Evolutionary conservation across 164 flowering plant genomes (phyloP).

Genomic region (Stephania cephalantha): DNA sequence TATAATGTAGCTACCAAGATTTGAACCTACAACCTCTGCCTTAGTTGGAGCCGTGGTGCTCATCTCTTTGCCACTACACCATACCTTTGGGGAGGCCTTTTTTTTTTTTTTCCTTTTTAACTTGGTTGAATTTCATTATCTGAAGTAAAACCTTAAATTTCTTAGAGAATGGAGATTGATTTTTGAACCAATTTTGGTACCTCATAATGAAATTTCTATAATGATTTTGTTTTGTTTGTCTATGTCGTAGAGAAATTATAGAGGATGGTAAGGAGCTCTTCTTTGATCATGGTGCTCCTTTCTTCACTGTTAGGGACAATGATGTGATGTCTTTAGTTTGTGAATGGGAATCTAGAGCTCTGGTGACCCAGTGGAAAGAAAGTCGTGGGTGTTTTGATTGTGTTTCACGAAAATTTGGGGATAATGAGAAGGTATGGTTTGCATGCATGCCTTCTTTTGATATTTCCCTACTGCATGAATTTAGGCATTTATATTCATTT

Average conservation of each 20-base stretch:
- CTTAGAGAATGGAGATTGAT: too few relatives aligned
- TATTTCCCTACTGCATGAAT: background rate
- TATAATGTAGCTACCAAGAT: too few relatives aligned
- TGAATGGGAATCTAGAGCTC: constrained; percentile 67
- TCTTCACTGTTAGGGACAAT: constrained; percentile 36
- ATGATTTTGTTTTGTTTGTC: background rate
- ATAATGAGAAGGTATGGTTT: constrained; percentile 49
- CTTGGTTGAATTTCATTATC: too few relatives aligned
- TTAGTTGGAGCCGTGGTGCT: too few relatives aligned
- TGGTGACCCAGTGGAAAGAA: constrained; percentile 70
- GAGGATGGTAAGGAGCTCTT: constrained; percentile 71
- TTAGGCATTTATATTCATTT: too few relatives aligned
- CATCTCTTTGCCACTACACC: too few relatives aligned
- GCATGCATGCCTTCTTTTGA: background rate
- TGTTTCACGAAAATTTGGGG: constrained; percentile 30
- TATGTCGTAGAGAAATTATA: constrained; percentile 40
- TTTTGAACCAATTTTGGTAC: too few relatives aligned
- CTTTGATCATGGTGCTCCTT: constrained; percentile 85
- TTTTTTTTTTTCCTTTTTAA: too few relatives aligned
- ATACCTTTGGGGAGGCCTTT: too few relatives aligned
- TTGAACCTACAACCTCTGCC: too few relatives aligned
- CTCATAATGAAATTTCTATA: too few relatives aligned
- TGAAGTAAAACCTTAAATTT: too few relatives aligned
- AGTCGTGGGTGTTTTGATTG: constrained; percentile 53
- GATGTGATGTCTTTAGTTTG: constrained; percentile 39